phyloP scores from a whole-genome alignment of 2,329 filamentous ascomycete species.

The Microthyrium microscopicum region DNA sequence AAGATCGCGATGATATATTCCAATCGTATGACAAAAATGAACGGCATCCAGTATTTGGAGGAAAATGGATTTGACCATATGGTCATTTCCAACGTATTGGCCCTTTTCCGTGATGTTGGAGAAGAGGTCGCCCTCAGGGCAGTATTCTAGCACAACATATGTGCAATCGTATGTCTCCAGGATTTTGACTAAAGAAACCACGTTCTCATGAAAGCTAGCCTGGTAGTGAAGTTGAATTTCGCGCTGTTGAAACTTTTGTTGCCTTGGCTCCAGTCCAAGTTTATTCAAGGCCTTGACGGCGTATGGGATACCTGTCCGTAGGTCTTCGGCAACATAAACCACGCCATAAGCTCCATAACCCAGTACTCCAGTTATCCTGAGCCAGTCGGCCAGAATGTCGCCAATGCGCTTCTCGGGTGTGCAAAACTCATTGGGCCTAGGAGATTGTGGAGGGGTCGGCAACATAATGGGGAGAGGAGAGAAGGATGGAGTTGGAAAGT shows the following conservation, averaged over 20 bases:
- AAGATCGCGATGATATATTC: conserved; percentile 92
- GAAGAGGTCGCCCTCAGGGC: conserved; percentile 91
- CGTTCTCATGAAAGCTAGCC: conserved; percentile 78
- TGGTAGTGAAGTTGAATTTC: conserved; percentile 85
- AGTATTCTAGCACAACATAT: conserved; percentile 92
- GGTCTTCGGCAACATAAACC: conserved; percentile 77
- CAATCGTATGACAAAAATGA: conserved; percentile 79
- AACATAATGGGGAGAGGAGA: conserved; percentile 24
- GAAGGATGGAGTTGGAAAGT: too few relatives aligned
- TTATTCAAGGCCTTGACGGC: conserved; percentile 97
- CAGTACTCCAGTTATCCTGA: conserved; percentile 71
- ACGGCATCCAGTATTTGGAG: conserved; percentile 94
- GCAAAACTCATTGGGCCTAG: conserved; percentile 25
- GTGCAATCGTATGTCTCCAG: conserved; percentile 84
- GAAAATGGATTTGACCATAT: conserved; percentile 71
- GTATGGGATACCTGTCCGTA: conserved; percentile 66
- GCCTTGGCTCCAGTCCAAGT: conserved; percentile 71
- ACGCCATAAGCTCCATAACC: conserved; percentile 94
- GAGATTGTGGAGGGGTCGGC: conserved; percentile 33
- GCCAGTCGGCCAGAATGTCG: conserved; percentile 61
- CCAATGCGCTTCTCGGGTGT: conserved; percentile 73
- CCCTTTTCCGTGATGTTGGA: conserved; percentile 92
- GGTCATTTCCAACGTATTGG: conserved; percentile 85
- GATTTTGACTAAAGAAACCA: conserved; percentile 87
- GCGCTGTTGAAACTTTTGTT: conserved; percentile 77